phyloP scores from a whole-genome alignment of 495 filamentous ascomycete genomes.

The Penicillium cataractarum region DNA sequence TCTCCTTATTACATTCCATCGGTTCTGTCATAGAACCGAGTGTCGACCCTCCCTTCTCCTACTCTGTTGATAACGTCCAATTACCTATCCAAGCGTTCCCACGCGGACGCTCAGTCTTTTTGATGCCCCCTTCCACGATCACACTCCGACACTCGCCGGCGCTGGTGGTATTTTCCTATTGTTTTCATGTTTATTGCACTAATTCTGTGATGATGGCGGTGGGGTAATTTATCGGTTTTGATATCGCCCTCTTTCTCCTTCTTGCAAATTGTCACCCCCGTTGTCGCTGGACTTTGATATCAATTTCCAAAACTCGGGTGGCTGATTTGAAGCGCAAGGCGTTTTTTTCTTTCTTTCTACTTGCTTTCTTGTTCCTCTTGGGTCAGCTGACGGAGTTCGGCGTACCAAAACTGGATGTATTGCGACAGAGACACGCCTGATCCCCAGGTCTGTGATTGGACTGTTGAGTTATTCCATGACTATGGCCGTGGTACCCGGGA shows the following conservation, averaged over 20 bases:
- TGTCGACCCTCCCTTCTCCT: constrained; percentile 5
- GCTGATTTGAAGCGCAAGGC: constrained; percentile 7
- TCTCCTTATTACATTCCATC: background rate
- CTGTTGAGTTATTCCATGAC: background rate
- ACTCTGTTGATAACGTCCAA: constrained; percentile 25
- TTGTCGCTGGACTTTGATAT: constrained; percentile 2
- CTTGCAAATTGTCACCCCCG: constrained; percentile 4
- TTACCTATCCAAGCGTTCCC: background rate
- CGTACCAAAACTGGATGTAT: constrained; percentile 23
- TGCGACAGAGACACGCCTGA: background rate
- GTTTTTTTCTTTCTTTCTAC: constrained; percentile 1
- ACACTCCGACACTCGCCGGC: constrained; percentile 22
- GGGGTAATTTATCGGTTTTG: constrained; percentile 4
- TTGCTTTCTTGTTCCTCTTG: constrained; percentile 11
- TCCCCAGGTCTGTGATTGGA: background rate
- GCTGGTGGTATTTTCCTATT: constrained; percentile 21
- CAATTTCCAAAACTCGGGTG: constrained; percentile 7
- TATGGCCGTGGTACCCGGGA: background rate
- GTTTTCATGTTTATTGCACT: constrained; percentile 9
- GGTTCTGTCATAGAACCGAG: background rate
- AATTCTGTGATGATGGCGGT: background rate
- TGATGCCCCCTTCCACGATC: constrained; percentile 28
- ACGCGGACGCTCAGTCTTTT: constrained; percentile 4
- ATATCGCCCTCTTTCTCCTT: background rate
- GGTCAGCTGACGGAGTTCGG: constrained; percentile 24